Evolutionary conservation across 768 basidiomycete species (phyloP), one percentile per base, ranked within the genome.

Genomic region (Termitomyces sp.): DNA sequence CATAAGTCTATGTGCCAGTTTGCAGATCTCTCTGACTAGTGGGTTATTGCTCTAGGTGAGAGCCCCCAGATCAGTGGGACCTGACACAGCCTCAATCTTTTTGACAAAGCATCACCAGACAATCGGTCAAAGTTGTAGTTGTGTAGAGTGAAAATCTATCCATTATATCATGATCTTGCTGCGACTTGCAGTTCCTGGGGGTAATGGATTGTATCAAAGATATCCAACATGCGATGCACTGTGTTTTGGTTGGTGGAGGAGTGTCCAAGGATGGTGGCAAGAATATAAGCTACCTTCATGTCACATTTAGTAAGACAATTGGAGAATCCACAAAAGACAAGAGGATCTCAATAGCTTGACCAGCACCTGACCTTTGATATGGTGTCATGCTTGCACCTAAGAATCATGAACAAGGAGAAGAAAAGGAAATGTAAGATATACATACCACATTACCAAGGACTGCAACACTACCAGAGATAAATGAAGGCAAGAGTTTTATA

Each of bases 301-400:
- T 45, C 5, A 49, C 51, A 31, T 27, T 25, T 19, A 10, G 17
- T 46, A 7, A 55, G 29, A 21, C 25, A 38, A 53, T 23, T 21
- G 21, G 3, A 14, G 5, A 40, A 19, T 19, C 14, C n/a, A 16
- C 19, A 21, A 19, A 41, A 16, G 25, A 48, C 40, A 42, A 53
- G 23, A 35, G 8, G 49, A 80, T 81, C 71, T 85, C 83, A 54
- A 84, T 76, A 6, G 82, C 82, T 59, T 82, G 81, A 14, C 81
- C 83, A 10, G 83, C 83, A 34, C 82, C 82, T 9, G 82, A 78
- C 27, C 82, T 82, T 68, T 82, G 78, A 69, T 81, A 77, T 11
- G 83, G 81, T 4, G 70, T 66, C 75, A 79, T 80, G 81, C 81
- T 62, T 84, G 82, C 8, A 81, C 80, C 78, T 77, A 43, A 14